These are phyloP conservation scores for Oryza nivara DNA, from an alignment of 176 grass and related monocot genomes.

Conservation along the genomic window DNA sequence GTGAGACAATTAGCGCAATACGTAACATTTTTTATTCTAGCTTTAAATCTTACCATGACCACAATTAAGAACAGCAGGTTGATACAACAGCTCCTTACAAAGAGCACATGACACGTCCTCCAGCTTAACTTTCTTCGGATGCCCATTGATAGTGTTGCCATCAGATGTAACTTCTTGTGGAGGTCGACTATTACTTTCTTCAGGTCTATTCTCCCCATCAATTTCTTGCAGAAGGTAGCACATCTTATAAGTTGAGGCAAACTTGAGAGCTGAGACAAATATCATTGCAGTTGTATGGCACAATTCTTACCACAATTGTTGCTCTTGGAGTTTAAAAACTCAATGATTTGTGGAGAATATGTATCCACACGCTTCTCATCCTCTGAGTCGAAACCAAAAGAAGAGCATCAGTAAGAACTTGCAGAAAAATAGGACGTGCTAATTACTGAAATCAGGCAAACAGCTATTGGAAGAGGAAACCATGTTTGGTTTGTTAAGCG, in stretches of 20 bases:
- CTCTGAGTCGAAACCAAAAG: conserved; percentile 52
- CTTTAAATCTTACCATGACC: conserved; percentile 80
- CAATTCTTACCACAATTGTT: conserved; percentile 55
- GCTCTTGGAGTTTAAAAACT: conserved; percentile 37
- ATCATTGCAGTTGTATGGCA: background rate
- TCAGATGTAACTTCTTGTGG: conserved; percentile 41
- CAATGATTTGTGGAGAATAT: conserved; percentile 78
- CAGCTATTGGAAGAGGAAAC: background rate
- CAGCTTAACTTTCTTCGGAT: conserved; percentile 57
- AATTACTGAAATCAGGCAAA: conserved; percentile 24
- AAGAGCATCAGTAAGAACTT: conserved; percentile 32
- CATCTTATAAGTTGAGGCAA: conserved; percentile 12
- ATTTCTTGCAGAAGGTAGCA: conserved; percentile 11
- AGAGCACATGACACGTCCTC: conserved; percentile 68
- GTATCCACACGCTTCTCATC: conserved; percentile 50
- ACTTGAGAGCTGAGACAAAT: background rate
- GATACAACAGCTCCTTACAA: conserved; percentile 73
- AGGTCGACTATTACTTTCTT: conserved; percentile 34
- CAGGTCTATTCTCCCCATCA: conserved; percentile 36
- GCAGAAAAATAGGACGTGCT: conserved; percentile 9
- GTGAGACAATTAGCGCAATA: conserved; percentile 11
- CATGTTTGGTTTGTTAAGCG: background rate
- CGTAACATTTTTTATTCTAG: conserved; percentile 20
- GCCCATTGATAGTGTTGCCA: conserved; percentile 12
- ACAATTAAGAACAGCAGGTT: conserved; percentile 91